Percentiles rank a stretch among this genome's conserved stretches.
phyloP scores from a whole-genome alignment of 2,329 filamentous ascomycete species.

The Diaporthe caulivora region DNA sequence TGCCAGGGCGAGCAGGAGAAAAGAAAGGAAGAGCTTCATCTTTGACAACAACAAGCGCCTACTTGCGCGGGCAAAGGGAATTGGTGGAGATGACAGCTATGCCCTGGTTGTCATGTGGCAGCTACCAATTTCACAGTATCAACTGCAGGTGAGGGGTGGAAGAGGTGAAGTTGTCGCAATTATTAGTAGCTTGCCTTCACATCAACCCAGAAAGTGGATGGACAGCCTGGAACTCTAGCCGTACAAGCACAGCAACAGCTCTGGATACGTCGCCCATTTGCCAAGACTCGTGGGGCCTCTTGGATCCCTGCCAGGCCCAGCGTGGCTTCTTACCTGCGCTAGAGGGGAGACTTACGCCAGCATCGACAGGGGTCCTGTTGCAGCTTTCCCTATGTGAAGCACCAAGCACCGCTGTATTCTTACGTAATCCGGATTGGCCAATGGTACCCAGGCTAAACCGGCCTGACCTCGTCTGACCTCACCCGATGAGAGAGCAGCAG shows the following conservation, averaged over 20 bases:
- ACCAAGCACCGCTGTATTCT: background rate
- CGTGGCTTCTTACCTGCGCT: slow-evolving; percentile 33
- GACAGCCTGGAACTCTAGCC: slow-evolving; percentile 32
- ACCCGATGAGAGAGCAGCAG: slow-evolving; percentile 16
- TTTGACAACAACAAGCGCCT: slow-evolving; percentile 47
- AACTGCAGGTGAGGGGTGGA: slow-evolving; percentile 25
- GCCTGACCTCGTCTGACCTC: slow-evolving; percentile 37
- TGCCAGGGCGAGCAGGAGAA: slow-evolving; percentile 75
- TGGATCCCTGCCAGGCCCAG: slow-evolving; percentile 29
- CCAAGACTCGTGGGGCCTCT: slow-evolving; percentile 44
- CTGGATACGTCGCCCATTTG: slow-evolving; percentile 52
- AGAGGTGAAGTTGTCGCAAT: slow-evolving; percentile 18
- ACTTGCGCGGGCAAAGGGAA: slow-evolving; percentile 38
- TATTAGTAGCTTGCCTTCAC: slow-evolving; percentile 30
- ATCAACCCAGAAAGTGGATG: slow-evolving; percentile 26
- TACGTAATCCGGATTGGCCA: slow-evolving; percentile 37
- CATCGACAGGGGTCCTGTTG: slow-evolving; percentile 6
- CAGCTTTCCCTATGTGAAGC: background rate
- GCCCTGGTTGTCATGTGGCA: slow-evolving; percentile 39
- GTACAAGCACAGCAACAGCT: slow-evolving; percentile 36
- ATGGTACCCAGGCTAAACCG: slow-evolving; percentile 23
- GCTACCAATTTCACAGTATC: slow-evolving; percentile 23
- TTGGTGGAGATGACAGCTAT: slow-evolving; percentile 32
- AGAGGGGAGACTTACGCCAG: background rate
- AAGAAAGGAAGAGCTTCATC: slow-evolving; percentile 82